A percentile compares a stretch with the other conserved stretches of the same genome.
Conservation (phyloP, 768 basidiomycete genomes). For the Tricholoma saponaceum region DNA sequence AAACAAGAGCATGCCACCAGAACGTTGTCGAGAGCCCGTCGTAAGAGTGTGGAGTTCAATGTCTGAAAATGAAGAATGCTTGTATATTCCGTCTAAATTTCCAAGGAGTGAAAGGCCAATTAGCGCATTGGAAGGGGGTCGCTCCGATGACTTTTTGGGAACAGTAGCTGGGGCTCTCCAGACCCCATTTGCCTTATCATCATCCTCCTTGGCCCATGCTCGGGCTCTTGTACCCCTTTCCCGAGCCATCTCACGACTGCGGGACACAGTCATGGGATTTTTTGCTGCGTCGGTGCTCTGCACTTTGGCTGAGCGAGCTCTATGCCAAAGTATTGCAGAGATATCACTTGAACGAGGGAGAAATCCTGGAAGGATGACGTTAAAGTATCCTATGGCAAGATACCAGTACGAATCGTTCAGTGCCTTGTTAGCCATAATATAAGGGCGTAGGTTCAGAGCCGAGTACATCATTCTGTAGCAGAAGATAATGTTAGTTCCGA, state of each 20-base stretch:
- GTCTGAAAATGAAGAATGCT: constrained; percentile 54
- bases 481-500: neutral
- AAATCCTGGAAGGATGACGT: constrained; percentile 75
- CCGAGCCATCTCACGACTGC: constrained; percentile 60
- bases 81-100: constrained; percentile 79
- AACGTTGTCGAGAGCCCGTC: constrained; percentile 79
- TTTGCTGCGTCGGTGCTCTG: constrained; percentile 69
- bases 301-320: constrained; percentile 61
- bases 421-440: constrained; percentile 38
- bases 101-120: constrained; percentile 82
- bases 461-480: constrained; percentile 73
- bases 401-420: constrained; percentile 72
- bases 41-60: constrained; percentile 70
- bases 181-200: constrained; percentile 48
- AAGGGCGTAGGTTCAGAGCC: constrained; percentile 73
- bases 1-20: constrained; percentile 78
- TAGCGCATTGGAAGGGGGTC: constrained; percentile 55
- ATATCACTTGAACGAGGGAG: constrained; percentile 43
- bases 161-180: constrained; percentile 27
- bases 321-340: constrained; percentile 63
- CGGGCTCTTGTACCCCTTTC: constrained; percentile 59
- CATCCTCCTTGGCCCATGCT: constrained; percentile 73
- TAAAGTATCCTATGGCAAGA: constrained; percentile 79
- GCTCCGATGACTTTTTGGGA: constrained; percentile 11
- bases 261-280: constrained; percentile 54